Percentiles rank a stretch among this genome's conserved stretches.
Conservation (phyloP, 768 basidiomycete genomes). For the Leccinum arenicola region DNA sequence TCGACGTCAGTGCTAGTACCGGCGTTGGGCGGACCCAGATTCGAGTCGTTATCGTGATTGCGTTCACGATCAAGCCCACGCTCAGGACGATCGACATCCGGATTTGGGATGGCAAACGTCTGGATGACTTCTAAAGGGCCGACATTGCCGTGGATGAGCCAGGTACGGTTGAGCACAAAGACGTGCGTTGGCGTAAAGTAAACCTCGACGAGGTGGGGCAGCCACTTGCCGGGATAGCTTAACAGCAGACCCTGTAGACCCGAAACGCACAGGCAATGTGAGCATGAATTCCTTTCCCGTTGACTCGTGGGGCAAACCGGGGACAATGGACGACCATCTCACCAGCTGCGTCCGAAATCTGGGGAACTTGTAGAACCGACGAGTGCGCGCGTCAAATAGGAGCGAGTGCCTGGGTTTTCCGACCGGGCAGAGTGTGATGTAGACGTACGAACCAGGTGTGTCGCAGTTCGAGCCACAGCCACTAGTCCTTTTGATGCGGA, state of each 20-base stretch:
- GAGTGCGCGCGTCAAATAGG: slow-evolving; percentile 12
- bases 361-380: slow-evolving; percentile 24
- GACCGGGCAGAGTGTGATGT: slow-evolving; percentile 12
- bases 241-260: slow-evolving; percentile 13
- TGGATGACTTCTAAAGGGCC: slow-evolving; percentile 19
- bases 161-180: slow-evolving; percentile 15
- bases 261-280: neutral
- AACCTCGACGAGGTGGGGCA: slow-evolving; percentile 18
- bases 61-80: neutral
- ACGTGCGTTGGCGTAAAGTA: slow-evolving; percentile 15
- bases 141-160: slow-evolving; percentile 9
- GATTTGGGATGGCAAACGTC: slow-evolving; percentile 16
- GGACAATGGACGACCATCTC: neutral
- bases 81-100: neutral
- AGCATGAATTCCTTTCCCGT: neutral
- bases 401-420: slow-evolving; percentile 13
- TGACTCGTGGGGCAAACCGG: neutral
- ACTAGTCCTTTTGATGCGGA: slow-evolving; percentile 5
- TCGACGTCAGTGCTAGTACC: neutral
- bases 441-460: slow-evolving; percentile 12
- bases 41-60: neutral
- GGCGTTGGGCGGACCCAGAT: neutral
- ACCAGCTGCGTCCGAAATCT: slow-evolving; percentile 17
- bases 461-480: neutral
- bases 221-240: slow-evolving; percentile 18